Evolutionary conservation across 148 eudicot genomes (phyloP).

Genomic region (Vaccinium darrowii): DNA sequence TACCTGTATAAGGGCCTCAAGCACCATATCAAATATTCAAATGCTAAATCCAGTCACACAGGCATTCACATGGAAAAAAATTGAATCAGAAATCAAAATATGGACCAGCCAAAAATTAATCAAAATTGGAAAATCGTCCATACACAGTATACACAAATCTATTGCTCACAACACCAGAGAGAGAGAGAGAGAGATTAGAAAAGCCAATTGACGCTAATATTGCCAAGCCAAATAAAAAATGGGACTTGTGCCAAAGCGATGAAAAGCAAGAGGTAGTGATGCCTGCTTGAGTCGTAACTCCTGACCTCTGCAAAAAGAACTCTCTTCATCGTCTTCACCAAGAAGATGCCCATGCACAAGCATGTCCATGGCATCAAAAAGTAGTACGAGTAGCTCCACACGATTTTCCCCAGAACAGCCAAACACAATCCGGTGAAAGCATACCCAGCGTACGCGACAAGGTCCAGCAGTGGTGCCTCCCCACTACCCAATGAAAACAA

Average conservation of each 20-base stretch:
- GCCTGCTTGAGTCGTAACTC: conserved; percentile 63
- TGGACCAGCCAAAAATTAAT: background rate
- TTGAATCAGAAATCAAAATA: background rate
- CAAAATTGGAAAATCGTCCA: background rate
- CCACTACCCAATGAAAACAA: conserved; percentile 57
- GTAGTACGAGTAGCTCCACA: conserved; percentile 26
- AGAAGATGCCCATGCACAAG: conserved; percentile 64
- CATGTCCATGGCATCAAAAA: conserved; percentile 52
- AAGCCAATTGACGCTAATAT: no score
- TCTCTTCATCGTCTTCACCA: conserved; percentile 71
- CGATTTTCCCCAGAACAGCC: conserved; percentile 50
- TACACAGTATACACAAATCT: background rate
- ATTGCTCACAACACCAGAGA: background rate
- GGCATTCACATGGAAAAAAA: background rate
- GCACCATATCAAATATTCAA: background rate
- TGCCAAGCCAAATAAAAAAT: conserved; percentile 72
- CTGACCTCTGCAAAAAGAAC: conserved; percentile 74
- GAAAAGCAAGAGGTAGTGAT: conserved; percentile 61
- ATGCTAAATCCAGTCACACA: background rate
- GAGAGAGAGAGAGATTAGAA: background rate
- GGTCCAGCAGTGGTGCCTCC: conserved; percentile 61
- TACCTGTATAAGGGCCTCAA: background rate
- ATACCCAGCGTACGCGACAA: conserved; percentile 75
- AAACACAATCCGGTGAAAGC: conserved; percentile 58
- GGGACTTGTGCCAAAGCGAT: conserved; percentile 77